Evolutionary conservation across 371 early-diverging fungal species (phyloP), one percentile per base, ranked within the genome.

Genomic region (Mucor velutinosus): DNA sequence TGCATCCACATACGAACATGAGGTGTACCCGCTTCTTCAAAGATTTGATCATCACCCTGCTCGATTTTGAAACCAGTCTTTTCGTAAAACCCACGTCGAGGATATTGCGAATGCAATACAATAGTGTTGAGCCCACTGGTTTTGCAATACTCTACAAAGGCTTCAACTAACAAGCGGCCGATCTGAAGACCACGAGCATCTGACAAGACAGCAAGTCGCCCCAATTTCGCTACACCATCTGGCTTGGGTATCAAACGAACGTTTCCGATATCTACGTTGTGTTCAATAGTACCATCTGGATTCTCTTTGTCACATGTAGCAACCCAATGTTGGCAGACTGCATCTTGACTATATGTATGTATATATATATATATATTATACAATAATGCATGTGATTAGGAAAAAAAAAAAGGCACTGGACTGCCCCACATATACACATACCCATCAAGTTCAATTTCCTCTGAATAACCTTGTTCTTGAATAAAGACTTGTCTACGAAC

Each of bases 11-110:
- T 77, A 8, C 74, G 69, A 32, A 77, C 51, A 68, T 82, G 82
- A 55, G 78, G 76, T 7, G 79, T 77, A 10, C 82, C 82, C 55
- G 75, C 78, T 33, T 80, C 82, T 4, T 71, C 33, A 60, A 81
- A 85, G 0, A 74, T 67, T 7, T 72, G 71, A 39, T 74, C 73
- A 65, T 79, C 81, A 2, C 71, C 75, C 35, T 74, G 49, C 41
- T 77, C 80, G 4, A 77, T 66, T 7, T 51, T 55, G 58, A 82
- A 85, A 1, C 85, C 85, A 4, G 73, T 27, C 32, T 76, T 79
- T 57, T 78, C 73, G 58, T 85, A 85, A 55, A 85, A 85, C 10
- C 62, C 73, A n/a, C 72, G 78, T 37, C 77, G 76, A 59, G 77
- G 80, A 47, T 67, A 33, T 59, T 85, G 85, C 27, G 80, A 65